Evolutionary conservation across 257 asterid genomes (phyloP), one percentile per base, ranked within the genome.

Genomic region (Plantago ovata): DNA sequence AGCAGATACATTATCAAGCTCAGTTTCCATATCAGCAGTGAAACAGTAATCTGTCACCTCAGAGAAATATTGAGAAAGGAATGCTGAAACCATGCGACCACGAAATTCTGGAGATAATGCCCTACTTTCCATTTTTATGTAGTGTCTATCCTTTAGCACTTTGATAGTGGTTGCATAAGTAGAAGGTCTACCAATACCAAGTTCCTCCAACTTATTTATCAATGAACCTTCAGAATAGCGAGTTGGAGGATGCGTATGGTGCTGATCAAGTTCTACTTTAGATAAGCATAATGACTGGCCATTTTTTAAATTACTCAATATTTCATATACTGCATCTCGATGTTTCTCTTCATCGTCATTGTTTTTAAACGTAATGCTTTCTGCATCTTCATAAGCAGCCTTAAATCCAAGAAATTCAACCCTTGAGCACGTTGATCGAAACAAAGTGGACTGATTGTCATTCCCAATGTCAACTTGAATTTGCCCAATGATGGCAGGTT

Each of bases 101-200:
- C 96, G 96, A 72, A 92, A 92, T 75, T 92, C 98, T 4, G 95
- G 95, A 67, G 62, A 58, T 40, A 92, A 15, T 23, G 80, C 66
- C 78, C 95, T 75, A 71, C 63, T 68, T 76, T 79, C 86, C 57
- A 62, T 58, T 62, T 83, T 78, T 55, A 88, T 73, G 60, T 88
- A 92, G 15, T 88, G 80, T 65, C 98, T 79, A 79, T 92, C 96
- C 72, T 83, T 82, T 60, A 92, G 77, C 72, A 85, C 95, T 76
- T 85, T 88, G 32, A 92, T 85, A 64, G 95, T 92, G 69, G 70
- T 50, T 53, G 96, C 96, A 63, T 92, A 92, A 3, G 98, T 88
- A 56, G 98, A 92, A 74, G 98, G 98, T 71, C 98, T 80, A 70
- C 98, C 98, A 38, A 92, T 92, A 50, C 98, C 98, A 65, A 92